Base-by-base conservation (phyloP, 2,329 filamentous ascomycete species). In the Colletotrichum spaethianum region DNA sequence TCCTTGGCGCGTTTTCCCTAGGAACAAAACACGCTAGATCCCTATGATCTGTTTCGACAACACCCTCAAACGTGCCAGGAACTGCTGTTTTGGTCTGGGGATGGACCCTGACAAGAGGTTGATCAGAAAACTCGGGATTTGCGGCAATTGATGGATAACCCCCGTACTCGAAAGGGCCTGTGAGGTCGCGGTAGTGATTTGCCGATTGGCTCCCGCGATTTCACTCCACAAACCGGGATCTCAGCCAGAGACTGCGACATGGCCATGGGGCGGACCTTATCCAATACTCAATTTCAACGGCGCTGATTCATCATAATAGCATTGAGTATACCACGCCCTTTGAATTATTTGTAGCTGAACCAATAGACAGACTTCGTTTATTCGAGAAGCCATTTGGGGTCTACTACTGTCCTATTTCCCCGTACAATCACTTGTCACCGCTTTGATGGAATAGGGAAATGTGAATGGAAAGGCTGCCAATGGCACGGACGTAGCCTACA, bases 401-500 rank as follows among this genome's bases (percentile, higher is more conserved):
- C 16, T 1, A 11, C 12, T 8, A 26, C 20, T 12, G 16, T 12
- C 8, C 18, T 38, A 4, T 23, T 14, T 12, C n/a, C 5, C 9
- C 14, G n/a, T 63, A 18, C 48, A 56, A 50, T 67, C 12, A 56
- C 42, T 23, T 62, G 33, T 52, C 40, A 31, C 20, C 23, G 6
- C 28, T 23, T 12, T 5, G 42, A 28, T 56, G 44, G 23, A 42
- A 20, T 1, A 9, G 2, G 40, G 23, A 11, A 53, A 46, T 26
- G 31, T 23, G 12, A 23, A 42, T 16, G 36, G 28, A 20, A 33
- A 68, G 3, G 20, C 44, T 59, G 31, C 65, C 28, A 65, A 69
- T 57, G 52, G 69, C 69, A 72, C 65, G 31, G 59, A 68, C 69
- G 3, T 20, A 28, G n/a, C 14, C 7, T 16, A 9, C 33, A 40